These are phyloP conservation scores for Globisporangium orthogonon DNA, from an alignment of 352 stramenopile genomes.

Conservation along the genomic window DNA sequence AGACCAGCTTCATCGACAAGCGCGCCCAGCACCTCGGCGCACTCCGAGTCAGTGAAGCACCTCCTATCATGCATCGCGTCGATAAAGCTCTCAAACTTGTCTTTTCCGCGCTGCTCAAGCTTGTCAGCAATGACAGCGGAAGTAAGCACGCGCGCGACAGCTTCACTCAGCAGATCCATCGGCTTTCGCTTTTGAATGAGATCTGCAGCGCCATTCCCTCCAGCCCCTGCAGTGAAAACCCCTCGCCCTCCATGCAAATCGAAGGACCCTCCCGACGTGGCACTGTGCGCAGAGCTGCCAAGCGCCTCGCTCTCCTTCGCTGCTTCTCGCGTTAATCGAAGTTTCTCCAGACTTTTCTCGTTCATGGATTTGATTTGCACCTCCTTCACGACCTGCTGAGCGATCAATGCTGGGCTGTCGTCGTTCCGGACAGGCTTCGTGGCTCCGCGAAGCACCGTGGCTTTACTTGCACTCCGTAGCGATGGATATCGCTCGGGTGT, in stretches of 20 bases:
- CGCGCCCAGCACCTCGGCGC: slow-evolving; percentile 24
- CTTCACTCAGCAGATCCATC: slow-evolving; percentile 61
- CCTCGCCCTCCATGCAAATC: slow-evolving; percentile 18
- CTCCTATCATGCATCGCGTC: slow-evolving; percentile 36
- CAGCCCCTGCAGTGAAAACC: slow-evolving; percentile 12
- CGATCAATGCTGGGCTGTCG: slow-evolving; percentile 41
- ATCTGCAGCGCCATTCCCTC: slow-evolving; percentile 21
- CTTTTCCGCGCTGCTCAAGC: slow-evolving; percentile 36
- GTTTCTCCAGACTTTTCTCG: slow-evolving; percentile 77
- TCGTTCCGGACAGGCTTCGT: slow-evolving; percentile 71
- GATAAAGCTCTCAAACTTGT: slow-evolving; percentile 71
- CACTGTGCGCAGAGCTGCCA: slow-evolving; percentile 16
- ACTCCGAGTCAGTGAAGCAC: slow-evolving; percentile 29
- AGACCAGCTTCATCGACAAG: slow-evolving; percentile 44
- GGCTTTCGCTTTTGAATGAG: slow-evolving; percentile 48
- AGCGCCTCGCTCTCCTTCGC: slow-evolving; percentile 45
- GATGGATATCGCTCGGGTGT: slow-evolving; percentile 56
- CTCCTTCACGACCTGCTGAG: slow-evolving; percentile 80
- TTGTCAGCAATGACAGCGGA: slow-evolving; percentile 15
- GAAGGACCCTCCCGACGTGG: slow-evolving; percentile 20
- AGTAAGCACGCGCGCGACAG: slow-evolving; percentile 27
- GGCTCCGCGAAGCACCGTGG: slow-evolving; percentile 47
- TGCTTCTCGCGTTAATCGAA: slow-evolving; percentile 67
- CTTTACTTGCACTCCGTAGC: slow-evolving; percentile 53
- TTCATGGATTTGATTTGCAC: slow-evolving; percentile 89